Conservation (phyloP, 176 grass and related monocot genomes). For the Bonia amplexicaulis region DNA sequence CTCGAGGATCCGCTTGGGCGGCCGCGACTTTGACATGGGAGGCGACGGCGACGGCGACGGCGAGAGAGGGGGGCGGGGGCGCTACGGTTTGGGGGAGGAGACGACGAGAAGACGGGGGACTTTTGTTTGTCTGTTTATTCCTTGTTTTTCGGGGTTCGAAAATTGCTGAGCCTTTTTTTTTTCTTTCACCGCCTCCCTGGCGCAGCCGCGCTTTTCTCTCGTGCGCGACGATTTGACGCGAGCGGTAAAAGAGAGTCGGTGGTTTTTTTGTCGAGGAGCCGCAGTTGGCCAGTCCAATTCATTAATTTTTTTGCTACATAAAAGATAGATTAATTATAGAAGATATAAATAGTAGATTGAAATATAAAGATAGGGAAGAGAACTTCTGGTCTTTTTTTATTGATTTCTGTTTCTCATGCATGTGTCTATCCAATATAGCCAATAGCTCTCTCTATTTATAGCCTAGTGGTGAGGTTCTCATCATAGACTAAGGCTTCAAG, state of each 20-base stretch:
- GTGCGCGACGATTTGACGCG: not conserved
- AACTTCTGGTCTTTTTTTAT: too few species aligned
- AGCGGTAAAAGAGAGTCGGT: not conserved
- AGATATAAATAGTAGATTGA: too few species aligned
- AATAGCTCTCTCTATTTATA: too few species aligned
- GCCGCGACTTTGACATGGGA: constrained; percentile 67
- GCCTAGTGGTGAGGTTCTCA: too few species aligned
- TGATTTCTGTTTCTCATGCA: too few species aligned
- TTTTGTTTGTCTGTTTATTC: not conserved
- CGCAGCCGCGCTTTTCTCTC: not conserved
- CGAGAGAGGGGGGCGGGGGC: not conserved
- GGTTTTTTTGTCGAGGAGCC: too few species aligned
- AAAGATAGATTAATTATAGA: too few species aligned
- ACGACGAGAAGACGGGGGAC: not conserved
- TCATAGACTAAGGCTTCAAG: too few species aligned
- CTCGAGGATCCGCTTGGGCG: constrained; percentile 78
- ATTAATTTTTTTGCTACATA: too few species aligned
- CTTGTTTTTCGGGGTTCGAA: not conserved
- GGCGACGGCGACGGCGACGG: not conserved
- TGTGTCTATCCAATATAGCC: too few species aligned
- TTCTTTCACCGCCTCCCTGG: not conserved
- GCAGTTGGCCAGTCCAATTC: too few species aligned
- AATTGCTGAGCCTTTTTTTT: not conserved
- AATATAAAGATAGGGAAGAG: too few species aligned
- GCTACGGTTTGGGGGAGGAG: constrained; percentile 45